These are phyloP conservation scores for Amanita pallidorosea DNA, from an alignment of 768 basidiomycete genomes.

Conservation along the genomic window DNA sequence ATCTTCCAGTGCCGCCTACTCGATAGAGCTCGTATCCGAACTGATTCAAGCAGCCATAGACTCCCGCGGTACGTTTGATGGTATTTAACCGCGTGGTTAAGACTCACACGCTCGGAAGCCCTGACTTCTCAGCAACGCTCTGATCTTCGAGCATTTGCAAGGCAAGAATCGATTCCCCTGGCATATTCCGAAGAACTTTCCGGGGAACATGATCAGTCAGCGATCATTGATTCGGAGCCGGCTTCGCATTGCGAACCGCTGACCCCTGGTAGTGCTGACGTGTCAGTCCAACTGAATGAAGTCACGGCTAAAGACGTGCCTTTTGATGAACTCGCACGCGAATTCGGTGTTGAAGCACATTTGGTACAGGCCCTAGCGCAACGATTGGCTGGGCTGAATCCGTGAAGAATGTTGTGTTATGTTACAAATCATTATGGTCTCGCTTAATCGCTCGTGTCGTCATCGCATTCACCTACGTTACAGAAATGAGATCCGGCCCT, in stretches of 20 bases:
- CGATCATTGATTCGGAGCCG: slow-evolving; percentile 6
- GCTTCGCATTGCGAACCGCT: slow-evolving; percentile 7
- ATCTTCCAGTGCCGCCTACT: slow-evolving; percentile 26
- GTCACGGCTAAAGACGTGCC: not conserved
- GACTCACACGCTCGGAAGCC: slow-evolving; percentile 23
- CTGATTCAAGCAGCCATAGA: slow-evolving; percentile 41
- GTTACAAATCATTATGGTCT: not conserved
- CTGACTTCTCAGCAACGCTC: slow-evolving; percentile 51
- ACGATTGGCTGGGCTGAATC: slow-evolving; percentile 28
- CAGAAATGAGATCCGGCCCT: not conserved
- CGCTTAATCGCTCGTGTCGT: not conserved
- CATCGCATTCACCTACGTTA: not conserved
- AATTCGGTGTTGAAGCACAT: slow-evolving; percentile 65
- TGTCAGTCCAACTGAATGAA: slow-evolving; percentile 3
- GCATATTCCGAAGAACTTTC: not conserved
- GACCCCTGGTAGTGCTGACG: slow-evolving; percentile 5
- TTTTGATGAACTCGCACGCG: slow-evolving; percentile 46
- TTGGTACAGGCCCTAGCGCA: slow-evolving; percentile 59
- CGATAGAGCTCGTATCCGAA: slow-evolving; percentile 23
- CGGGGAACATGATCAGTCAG: slow-evolving; percentile 3
- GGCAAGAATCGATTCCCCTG: slow-evolving; percentile 7
- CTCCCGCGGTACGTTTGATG: slow-evolving; percentile 41
- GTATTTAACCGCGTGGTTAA: not conserved
- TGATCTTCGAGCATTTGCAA: slow-evolving; percentile 4
- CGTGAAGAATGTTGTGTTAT: not conserved